Conservation (phyloP, 441 rosid genomes). For the Daphne laureola region DNA sequence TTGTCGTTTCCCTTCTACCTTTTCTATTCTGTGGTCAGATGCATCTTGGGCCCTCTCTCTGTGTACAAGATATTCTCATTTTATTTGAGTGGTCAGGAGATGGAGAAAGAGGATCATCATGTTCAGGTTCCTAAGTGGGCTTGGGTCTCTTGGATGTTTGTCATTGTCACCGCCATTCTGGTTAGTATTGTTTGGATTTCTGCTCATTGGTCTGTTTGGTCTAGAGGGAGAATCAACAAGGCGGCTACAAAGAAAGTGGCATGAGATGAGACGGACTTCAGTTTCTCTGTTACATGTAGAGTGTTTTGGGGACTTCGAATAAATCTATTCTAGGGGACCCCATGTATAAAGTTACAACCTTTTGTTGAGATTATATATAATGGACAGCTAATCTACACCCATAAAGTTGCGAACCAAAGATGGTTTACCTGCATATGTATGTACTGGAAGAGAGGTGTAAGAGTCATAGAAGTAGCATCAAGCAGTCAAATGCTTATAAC, state of each 20-base stretch:
- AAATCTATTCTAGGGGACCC: no score
- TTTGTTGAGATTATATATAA: no score
- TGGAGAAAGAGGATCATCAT: conserved; percentile 19
- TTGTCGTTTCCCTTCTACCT: conserved; percentile 46
- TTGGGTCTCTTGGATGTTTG: conserved; percentile 75
- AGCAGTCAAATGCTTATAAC: conserved; percentile 48
- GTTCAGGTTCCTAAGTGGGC: conserved; percentile 62
- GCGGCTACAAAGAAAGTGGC: conserved; percentile 23
- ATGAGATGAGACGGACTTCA: conserved; percentile 3
- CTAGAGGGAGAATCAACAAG: conserved; percentile 25
- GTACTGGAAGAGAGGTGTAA: no score
- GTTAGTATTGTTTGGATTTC: conserved; percentile 56
- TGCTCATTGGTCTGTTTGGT: conserved; percentile 49
- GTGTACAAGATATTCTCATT: conserved; percentile 42
- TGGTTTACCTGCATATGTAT: no score
- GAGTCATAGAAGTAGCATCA: background rate
- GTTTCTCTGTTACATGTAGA: no score
- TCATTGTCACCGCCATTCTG: conserved; percentile 44
- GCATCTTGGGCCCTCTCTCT: conserved; percentile 49
- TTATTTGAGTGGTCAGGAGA: conserved; percentile 34
- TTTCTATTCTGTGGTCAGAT: conserved; percentile 55
- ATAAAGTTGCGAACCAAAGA: no score
- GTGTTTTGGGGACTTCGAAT: no score
- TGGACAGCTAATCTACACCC: no score
- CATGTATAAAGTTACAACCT: no score